These are phyloP conservation scores for Lignosus rhinocerotis DNA, from an alignment of 1,284 basidiomycete species.

Conservation along the genomic window DNA sequence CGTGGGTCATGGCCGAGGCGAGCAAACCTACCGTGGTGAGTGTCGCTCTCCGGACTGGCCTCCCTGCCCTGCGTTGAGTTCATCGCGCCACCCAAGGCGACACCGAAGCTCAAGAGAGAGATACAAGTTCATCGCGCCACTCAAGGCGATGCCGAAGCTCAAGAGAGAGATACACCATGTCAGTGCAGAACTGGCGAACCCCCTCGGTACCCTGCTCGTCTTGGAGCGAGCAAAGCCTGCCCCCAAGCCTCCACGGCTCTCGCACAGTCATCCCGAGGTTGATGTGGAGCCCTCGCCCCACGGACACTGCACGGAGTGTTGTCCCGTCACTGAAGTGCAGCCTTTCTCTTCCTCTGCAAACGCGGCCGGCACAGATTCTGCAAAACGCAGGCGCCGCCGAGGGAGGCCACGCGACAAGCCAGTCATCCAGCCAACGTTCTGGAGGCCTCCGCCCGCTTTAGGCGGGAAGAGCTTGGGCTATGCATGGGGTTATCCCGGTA, in stretches of 20 bases:
- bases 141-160: constrained; percentile 16
- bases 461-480: constrained; percentile 36
- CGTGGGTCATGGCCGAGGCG: constrained; percentile 30
- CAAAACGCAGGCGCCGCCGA: constrained; percentile 17
- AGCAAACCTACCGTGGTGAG: constrained; percentile 27
- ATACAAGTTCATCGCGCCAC: not conserved
- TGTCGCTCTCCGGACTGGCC: not conserved
- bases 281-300: constrained; percentile 27
- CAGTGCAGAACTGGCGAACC: constrained; percentile 2
- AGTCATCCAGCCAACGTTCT: constrained; percentile 31
- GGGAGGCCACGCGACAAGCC: constrained; percentile 16
- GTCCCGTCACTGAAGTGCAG: constrained; percentile 17
- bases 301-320: constrained; percentile 16
- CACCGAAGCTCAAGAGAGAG: constrained; percentile 15
- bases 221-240: constrained; percentile 21
- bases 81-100: constrained; percentile 12
- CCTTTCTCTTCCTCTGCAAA: not conserved
- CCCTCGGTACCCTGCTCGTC: constrained; percentile 20
- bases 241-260: constrained; percentile 8
- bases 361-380: not conserved
- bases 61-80: not conserved
- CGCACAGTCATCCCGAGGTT: constrained; percentile 1
- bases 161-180: constrained; percentile 17
- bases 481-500: constrained; percentile 36
- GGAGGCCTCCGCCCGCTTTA: constrained; percentile 30